phyloP scores from a whole-genome alignment of 2,329 filamentous ascomycete genomes.

The Ophiocordyceps camponoti-saundersi region DNA sequence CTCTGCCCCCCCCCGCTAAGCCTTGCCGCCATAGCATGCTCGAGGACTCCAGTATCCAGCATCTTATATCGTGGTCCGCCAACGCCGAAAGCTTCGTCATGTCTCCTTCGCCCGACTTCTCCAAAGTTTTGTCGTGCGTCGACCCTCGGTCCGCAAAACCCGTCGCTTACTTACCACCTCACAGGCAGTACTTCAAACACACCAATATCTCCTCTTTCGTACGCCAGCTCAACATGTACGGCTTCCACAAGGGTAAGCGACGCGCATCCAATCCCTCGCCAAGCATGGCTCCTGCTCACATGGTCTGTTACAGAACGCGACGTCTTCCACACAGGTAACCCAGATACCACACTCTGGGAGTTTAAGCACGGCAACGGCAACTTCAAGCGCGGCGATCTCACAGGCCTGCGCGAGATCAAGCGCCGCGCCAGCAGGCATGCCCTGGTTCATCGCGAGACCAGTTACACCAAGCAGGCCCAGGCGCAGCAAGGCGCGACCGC shows the following conservation, averaged over 20 bases:
- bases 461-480: constrained; percentile 53
- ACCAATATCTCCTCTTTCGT: constrained; percentile 99
- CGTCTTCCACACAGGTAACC: constrained; percentile 88
- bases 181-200: constrained; percentile 98
- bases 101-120: constrained; percentile 94
- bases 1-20: not conserved
- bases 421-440: constrained; percentile 84
- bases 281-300: not conserved
- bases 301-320: constrained; percentile 57
- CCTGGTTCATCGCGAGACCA: constrained; percentile 83
- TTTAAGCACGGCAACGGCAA: constrained; percentile 97
- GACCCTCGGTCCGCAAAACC: not conserved
- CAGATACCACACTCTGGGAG: constrained; percentile 91
- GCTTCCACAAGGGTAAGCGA: constrained; percentile 82
- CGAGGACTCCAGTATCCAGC: constrained; percentile 81
- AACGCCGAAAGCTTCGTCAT: constrained; percentile 97
- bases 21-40: constrained; percentile 58
- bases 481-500: constrained; percentile 75
- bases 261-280: not conserved
- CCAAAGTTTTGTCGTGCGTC: constrained; percentile 73
- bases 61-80: constrained; percentile 90
- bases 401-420: constrained; percentile 87
- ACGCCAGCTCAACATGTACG: constrained; percentile 96
- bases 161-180: constrained; percentile 1
- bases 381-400: constrained; percentile 87